Base-by-base conservation (phyloP, 1,139 yeast genomes). In the Lodderomyces margitis region DNA sequence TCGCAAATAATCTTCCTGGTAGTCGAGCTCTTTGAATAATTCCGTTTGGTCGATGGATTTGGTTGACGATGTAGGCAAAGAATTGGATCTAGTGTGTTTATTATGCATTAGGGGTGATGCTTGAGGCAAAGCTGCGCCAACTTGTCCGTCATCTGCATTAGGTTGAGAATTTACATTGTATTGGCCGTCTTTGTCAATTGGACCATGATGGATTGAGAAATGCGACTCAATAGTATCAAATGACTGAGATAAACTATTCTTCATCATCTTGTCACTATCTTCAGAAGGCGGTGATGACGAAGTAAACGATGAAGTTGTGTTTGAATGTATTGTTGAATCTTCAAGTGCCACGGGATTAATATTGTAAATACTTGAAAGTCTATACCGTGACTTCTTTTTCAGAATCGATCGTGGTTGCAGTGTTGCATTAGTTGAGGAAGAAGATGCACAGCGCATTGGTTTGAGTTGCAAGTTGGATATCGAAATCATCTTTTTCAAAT, bases 371-470 rank as follows among this genome's bases (percentile, higher is more conserved):
- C 61, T 62, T 7, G 75, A 66, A 10, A 72, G 55, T 40, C 73
- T 57, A 48, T 71, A 70, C 31, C 61, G 58, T 16, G 75, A 68
- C 51, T 70, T 70, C 57, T 68, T 68, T 54, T 69, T 70, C 46
- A 62, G 58, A 2, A 70, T 60, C 39, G 58, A n/a, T 23, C 34
- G 37, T 10, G 34, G 23, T 10, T 37, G 34, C 30, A 25, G 25
- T 15, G 24, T 12, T 32, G 38, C 33, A 5, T 35, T 64, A 21
- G 61, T 53, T 11, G 30, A 20, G 15, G 46, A 33, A 6, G 39
- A n/a, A 9, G 63, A 51, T 21, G 58, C 50, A 48, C 76, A 70
- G 42, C 66, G 54, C 23, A 72, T 63, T 11, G 78, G 78, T 49
- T 70, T 71, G 34, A 72, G 51, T 42, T 57, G 57, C 44, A 72